A percentile compares a stretch with the other conserved stretches of the same genome.
Conservation (phyloP, 2,329 filamentous ascomycete genomes). For the Fonsecaea multimorphosa region DNA sequence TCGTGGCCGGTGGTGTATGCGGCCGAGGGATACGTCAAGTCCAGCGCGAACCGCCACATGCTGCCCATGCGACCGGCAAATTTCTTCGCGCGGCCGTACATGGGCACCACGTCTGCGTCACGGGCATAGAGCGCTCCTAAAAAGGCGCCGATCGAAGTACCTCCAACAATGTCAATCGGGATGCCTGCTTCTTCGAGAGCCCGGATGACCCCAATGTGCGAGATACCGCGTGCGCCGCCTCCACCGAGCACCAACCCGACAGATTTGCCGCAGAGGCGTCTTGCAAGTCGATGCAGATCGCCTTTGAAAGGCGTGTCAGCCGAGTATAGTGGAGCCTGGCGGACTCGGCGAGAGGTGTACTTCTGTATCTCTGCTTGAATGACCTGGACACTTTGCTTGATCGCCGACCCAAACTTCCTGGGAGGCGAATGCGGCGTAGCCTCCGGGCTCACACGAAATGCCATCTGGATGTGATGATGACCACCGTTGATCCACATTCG, state of each 20-base stretch:
- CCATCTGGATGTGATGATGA: conserved; percentile 97
- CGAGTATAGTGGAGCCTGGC: conserved; percentile 86
- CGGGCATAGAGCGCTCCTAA: conserved; percentile 94
- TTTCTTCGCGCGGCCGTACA: conserved; percentile 96
- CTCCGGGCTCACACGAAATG: conserved; percentile 76
- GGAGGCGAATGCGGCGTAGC: conserved; percentile 72
- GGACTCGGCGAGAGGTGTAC: conserved; percentile 91
- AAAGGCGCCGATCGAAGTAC: conserved; percentile 95
- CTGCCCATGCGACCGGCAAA: conserved; percentile 98
- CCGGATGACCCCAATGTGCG: conserved; percentile 91
- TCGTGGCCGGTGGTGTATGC: conserved; percentile 98
- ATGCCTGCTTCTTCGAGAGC: conserved; percentile 96
- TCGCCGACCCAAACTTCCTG: conserved; percentile 79
- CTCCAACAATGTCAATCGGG: conserved; percentile 92
- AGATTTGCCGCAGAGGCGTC: conserved; percentile 89
- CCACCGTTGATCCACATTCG: conserved; percentile 98
- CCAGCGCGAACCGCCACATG: conserved; percentile 97
- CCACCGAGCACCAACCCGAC: conserved; percentile 93
- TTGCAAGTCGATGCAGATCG: conserved; percentile 91
- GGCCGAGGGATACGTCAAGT: conserved; percentile 92
- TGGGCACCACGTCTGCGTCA: conserved; percentile 94
- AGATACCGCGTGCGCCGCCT: conserved; percentile 87
- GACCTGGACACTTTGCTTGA: conserved; percentile 93
- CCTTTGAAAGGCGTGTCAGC: conserved; percentile 93
- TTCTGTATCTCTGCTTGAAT: conserved; percentile 97